phyloP scores from a whole-genome alignment of 352 stramenopile species.

The Globisporangium abappressorium region DNA sequence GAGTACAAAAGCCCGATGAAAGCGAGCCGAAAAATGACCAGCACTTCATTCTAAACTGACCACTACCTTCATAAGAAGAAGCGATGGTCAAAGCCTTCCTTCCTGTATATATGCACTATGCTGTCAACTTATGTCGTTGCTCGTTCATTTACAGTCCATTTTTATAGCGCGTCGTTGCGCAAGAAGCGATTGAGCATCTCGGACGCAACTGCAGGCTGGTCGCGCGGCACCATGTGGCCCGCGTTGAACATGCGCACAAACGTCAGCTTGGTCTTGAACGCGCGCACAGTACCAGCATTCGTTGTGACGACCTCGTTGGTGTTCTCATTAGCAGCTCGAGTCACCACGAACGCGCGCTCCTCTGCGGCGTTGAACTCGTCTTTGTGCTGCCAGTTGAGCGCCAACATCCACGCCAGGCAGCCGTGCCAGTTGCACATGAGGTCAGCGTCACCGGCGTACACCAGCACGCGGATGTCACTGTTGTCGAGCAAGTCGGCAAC shows the following conservation, averaged over 20 bases:
- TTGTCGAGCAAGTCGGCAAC: conserved; percentile 88
- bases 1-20: too few relatives aligned
- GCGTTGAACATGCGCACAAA: conserved; percentile 94
- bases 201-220: conserved; percentile 89
- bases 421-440: conserved; percentile 97
- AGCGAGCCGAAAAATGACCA: too few relatives aligned
- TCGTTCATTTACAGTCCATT: too few relatives aligned
- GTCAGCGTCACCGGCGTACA: conserved; percentile 96
- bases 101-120: too few relatives aligned
- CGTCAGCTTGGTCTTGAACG: conserved; percentile 62
- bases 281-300: conserved; percentile 35
- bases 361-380: conserved; percentile 66
- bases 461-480: conserved; percentile 68
- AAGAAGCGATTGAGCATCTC: conserved; percentile 93
- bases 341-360: conserved; percentile 27
- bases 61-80: too few relatives aligned
- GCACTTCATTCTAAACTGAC: too few relatives aligned
- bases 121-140: too few relatives aligned
- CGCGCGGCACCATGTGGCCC: conserved; percentile 93
- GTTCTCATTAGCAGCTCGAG: conserved; percentile 8
- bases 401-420: conserved; percentile 90
- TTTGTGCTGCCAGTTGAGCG: conserved; percentile 80
- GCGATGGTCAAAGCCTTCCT: too few relatives aligned
- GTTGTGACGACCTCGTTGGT: neutral
- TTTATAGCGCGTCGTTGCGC: conserved; percentile 20